Evolutionary conservation across 148 eudicot genomes (phyloP).

Genomic region (Diospyros kaki): DNA sequence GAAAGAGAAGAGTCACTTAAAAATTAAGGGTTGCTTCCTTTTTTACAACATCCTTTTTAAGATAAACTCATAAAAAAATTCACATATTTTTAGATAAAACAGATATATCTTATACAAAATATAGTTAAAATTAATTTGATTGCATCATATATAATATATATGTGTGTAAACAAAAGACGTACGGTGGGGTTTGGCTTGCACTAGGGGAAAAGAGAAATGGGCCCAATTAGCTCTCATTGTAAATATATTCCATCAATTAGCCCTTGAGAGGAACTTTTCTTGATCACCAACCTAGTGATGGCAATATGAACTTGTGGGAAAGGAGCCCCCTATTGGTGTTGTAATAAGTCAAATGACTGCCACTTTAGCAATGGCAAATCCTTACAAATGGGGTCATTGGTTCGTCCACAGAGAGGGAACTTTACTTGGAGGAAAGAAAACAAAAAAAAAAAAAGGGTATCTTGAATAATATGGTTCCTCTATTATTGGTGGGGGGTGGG

Average conservation of each 20-base stretch:
- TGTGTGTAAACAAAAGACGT: neutral
- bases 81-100: too few relatives aligned
- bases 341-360: neutral
- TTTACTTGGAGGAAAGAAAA: too few relatives aligned
- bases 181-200: conserved; percentile 26
- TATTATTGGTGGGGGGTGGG: conserved; percentile 7
- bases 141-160: neutral
- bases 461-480: conserved; percentile 13
- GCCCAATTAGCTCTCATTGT: conserved; percentile 13
- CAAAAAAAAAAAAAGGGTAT: conserved; percentile 7
- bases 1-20: too few relatives aligned
- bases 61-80: too few relatives aligned
- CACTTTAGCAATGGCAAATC: conserved; percentile 13
- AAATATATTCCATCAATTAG: conserved; percentile 15
- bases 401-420: neutral
- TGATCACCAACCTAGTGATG: conserved; percentile 9
- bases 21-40: too few relatives aligned
- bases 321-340: neutral
- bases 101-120: too few relatives aligned
- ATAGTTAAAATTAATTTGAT: too few relatives aligned
- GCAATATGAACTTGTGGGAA: conserved; percentile 19
- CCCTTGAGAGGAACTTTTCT: conserved; percentile 13
- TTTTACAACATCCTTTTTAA: too few relatives aligned
- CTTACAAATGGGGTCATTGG: conserved; percentile 16
- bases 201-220: conserved; percentile 17